These are phyloP conservation scores for Aspergillus candidus DNA, from an alignment of 2,329 filamentous ascomycete genomes.

Conservation along the genomic window DNA sequence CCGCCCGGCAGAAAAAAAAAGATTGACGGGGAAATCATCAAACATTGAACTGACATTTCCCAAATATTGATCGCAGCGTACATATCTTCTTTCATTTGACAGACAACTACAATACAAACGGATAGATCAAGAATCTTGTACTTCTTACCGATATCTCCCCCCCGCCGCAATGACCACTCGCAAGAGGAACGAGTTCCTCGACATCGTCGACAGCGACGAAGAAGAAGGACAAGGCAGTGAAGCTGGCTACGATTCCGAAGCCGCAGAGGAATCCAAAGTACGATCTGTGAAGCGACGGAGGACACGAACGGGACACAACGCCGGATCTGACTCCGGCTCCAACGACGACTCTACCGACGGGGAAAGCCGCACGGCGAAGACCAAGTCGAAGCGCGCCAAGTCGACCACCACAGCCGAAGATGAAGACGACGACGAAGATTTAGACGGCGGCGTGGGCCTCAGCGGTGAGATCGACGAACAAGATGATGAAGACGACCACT, in stretches of 20 bases:
- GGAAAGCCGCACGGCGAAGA: constrained; percentile 8
- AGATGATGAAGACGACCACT: constrained; percentile 6
- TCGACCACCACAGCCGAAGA: constrained; percentile 3
- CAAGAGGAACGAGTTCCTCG: constrained; percentile 36
- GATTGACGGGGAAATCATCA: too few species aligned
- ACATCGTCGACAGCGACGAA: constrained; percentile 32
- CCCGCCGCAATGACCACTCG: constrained; percentile 29
- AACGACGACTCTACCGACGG: constrained; percentile 12
- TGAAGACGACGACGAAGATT: constrained; percentile 11
- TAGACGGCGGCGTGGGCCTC: constrained; percentile 7
- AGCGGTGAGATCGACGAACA: constrained; percentile 8
- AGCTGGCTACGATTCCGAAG: constrained; percentile 42
- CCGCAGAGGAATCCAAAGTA: constrained; percentile 36
- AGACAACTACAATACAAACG: neutral
- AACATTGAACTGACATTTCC: too few species aligned
- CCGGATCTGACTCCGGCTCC: constrained; percentile 26
- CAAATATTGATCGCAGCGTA: constrained; percentile 2
- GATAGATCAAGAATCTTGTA: constrained; percentile 13
- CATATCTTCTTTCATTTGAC: constrained; percentile 9
- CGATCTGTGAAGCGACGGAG: constrained; percentile 28
- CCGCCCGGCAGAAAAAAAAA: too few species aligned
- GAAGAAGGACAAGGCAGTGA: constrained; percentile 36
- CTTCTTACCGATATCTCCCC: constrained; percentile 2
- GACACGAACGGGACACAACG: constrained; percentile 27
- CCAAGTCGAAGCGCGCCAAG: constrained; percentile 11